These are phyloP conservation scores for Sporisorium reilianum DNA, from an alignment of 1,284 basidiomycete genomes.

Conservation along the genomic window DNA sequence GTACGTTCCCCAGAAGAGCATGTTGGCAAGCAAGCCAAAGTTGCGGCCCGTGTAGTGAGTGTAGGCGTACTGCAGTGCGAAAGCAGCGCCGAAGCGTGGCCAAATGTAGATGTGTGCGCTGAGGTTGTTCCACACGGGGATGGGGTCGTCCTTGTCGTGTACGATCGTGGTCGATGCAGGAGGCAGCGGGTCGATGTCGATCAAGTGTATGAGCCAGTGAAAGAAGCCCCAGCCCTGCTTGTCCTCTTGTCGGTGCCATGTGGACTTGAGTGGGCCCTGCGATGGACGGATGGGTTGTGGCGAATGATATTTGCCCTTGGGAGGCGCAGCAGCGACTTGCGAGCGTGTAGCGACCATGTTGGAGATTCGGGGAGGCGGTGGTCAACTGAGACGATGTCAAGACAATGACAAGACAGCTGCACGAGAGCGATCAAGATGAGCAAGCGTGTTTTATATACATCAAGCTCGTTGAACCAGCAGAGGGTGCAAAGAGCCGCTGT, in stretches of 20 bases:
- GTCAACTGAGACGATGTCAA: background rate
- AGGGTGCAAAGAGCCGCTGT: too few species aligned
- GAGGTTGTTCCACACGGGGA: conserved; percentile 38
- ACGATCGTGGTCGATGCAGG: conserved; percentile 13
- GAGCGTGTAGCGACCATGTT: background rate
- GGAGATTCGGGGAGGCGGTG: background rate
- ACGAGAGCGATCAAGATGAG: too few species aligned
- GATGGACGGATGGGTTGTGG: conserved; percentile 26
- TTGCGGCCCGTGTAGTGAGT: conserved; percentile 36
- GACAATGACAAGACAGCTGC: too few species aligned
- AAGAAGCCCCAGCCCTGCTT: conserved; percentile 10
- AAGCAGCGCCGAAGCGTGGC: conserved; percentile 28
- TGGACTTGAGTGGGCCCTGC: conserved; percentile 29
- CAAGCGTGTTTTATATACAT: too few species aligned
- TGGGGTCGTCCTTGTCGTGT: conserved; percentile 13
- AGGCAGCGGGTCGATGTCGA: conserved; percentile 29
- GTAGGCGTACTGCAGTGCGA: conserved; percentile 39
- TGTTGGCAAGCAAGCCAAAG: conserved; percentile 41
- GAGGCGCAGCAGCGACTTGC: background rate
- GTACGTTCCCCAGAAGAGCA: conserved; percentile 34
- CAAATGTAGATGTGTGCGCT: conserved; percentile 33
- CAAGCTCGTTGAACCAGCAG: too few species aligned
- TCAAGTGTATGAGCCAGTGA: conserved; percentile 20
- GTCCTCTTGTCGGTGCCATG: conserved; percentile 21
- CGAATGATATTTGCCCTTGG: background rate